These are phyloP conservation scores for Lyophyllum atratum DNA, from an alignment of 768 basidiomycete genomes.

Conservation along the genomic window DNA sequence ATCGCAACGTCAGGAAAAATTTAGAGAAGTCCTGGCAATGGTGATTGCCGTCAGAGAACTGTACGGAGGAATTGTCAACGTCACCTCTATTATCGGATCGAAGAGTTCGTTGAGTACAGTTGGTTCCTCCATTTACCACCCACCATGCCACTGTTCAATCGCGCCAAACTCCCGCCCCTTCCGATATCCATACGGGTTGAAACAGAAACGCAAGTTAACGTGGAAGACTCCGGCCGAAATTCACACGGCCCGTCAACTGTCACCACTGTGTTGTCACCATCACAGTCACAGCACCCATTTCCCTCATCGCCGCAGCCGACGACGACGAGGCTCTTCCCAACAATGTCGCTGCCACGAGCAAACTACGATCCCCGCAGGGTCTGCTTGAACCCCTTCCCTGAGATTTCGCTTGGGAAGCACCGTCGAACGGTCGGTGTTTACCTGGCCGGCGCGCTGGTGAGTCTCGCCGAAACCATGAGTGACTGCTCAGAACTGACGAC, in stretches of 20 bases:
- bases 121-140: not conserved
- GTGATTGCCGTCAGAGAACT: not conserved
- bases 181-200: conserved; percentile 28
- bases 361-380: conserved; percentile 87
- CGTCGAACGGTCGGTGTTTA: conserved; percentile 87
- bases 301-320: conserved; percentile 13
- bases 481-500: not conserved
- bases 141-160: conserved; percentile 9
- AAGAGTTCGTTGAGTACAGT: not conserved
- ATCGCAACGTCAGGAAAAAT: not conserved
- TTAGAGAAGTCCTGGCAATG: not conserved
- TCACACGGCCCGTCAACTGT: conserved; percentile 28
- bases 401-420: conserved; percentile 72
- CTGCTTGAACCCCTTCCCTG: conserved; percentile 85
- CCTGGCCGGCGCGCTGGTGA: conserved; percentile 86
- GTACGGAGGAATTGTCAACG: not conserved
- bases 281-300: conserved; percentile 14
- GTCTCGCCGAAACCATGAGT: conserved; percentile 31
- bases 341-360: conserved; percentile 71
- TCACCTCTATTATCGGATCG: not conserved
- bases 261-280: conserved; percentile 20
- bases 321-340: conserved; percentile 4
- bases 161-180: not conserved
- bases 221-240: conserved; percentile 6
- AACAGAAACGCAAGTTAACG: conserved; percentile 25